Evolutionary conservation across 139 green algal species (phyloP), one percentile per base, ranked within the genome.

Genomic region (Chlorella vulgaris): DNA sequence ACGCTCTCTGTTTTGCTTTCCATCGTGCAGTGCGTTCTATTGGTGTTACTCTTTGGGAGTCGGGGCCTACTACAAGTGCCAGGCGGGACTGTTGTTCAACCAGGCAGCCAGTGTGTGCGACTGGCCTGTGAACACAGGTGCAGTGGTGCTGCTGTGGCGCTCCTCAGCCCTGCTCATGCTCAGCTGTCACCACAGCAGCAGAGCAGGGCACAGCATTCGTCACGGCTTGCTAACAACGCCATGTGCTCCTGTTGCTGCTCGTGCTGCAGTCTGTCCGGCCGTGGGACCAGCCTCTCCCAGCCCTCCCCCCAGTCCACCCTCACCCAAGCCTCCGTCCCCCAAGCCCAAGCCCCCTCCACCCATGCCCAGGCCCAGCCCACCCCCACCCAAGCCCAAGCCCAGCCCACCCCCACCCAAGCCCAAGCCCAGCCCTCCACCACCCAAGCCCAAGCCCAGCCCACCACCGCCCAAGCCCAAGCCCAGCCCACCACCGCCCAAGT

Each of bases 21-120:
- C 53, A n/a, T n/a, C n/a, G n/a, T 38, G 24, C 73, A 79, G 73
- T 35, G 3, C 38, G 0, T 79, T 67, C 10, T 79, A 69, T 28
- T 79, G 73, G 73, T 79, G 73, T 35, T 79, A 67, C 7, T 50
- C 73, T 31, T 36, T 35, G 2, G 36, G 36, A 3, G 10, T 21
- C 2, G 67, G 67, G 4, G 29, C 35, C n/a, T 80, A 80, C 39
- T 47, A 42, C n/a, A 80, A 7, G 33, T 80, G 74, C 74, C 74
- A 80, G 74, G 22, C 74, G 0, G 74, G 74, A 51, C 53, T 69
- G 24, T 4, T 69, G 35, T 79, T 79, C 36, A 53, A 79, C 36
- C 7, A 79, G n/a, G 36, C 8, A 21, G 8, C n/a, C 35, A 69
- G 24, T 28, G 73, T 39, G 8, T 79, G 73, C 28, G 36, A 79